Evolutionary conservation across 2,329 filamentous ascomycete species (phyloP), one percentile per base, ranked within the genome.

Genomic region (Cryphonectria carpinicola): DNA sequence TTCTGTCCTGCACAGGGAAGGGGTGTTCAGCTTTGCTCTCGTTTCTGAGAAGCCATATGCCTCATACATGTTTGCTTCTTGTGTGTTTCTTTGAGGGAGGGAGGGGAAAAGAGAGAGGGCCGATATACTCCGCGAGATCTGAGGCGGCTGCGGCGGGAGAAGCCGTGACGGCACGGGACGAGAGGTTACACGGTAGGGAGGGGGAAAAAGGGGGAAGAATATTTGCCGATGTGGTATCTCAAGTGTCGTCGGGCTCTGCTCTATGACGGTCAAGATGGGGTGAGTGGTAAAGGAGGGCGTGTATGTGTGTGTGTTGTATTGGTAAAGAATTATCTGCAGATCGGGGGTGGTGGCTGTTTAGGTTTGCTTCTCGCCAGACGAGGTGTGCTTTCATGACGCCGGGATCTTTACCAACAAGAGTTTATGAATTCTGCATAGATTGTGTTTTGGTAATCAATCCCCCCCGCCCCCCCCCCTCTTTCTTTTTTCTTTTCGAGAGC

Each of bases 151-250:
- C 19, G 43, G 52, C 58, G 58, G 58, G 28, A 39, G 32, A 61
- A 61, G 35, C 17, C 32, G 28, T 49, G 43, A 22, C 19, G 19
- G 43, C 17, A 61, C 58, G 17, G 58, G 32, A 37, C 32, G 32
- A 17, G 22, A 8, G 58, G 32, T 61, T 32, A 32, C 35, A 39
- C 58, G 3, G 58, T 32, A 39, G 32, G 43, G 41, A 17, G 41
- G 14, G 17, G 41, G 41, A 4, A 37, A 37, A 5, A 37, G 3
- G 35, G 19, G 39, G 25, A 32, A 13, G 11, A 41, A 43, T 49
- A 49, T 28, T 49, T 49, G 43, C 49, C 60, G 46, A 52, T 41
- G 65, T 70, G 28, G 46, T 14, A 70, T 46, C 41, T 46, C 17
- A 14, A 46, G 3, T 13, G 28, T 28, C 28, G 37, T 13, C 13